Conservation (phyloP, 2,329 filamentous ascomycete genomes). For the Fonsecaea pedrosoi region DNA sequence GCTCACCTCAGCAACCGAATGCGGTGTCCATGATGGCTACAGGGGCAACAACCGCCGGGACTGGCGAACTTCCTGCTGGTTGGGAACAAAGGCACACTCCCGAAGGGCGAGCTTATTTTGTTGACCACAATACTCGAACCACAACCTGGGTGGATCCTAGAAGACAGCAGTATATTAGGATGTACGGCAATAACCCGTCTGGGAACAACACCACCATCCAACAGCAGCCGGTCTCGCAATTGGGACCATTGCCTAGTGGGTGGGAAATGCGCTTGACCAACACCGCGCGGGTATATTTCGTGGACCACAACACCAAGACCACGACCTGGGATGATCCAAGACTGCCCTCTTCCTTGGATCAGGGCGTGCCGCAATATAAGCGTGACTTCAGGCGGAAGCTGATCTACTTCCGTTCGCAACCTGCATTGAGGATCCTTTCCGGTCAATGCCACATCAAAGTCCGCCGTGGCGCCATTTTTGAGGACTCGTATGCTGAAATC, state of each 20-base stretch:
- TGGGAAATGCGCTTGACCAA: conserved; percentile 99
- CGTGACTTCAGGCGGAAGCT: conserved; percentile 97
- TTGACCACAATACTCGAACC: conserved; percentile 96
- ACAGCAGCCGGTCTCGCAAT: conserved; percentile 95
- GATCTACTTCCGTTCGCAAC: conserved; percentile 99
- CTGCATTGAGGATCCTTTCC: conserved; percentile 90
- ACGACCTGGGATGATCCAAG: conserved; percentile 99
- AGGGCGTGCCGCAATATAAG: conserved; percentile 99
- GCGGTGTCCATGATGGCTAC: conserved; percentile 88
- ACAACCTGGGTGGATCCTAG: conserved; percentile 98
- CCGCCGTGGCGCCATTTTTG: conserved; percentile 93
- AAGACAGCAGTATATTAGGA: conserved; percentile 95
- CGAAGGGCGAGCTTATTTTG: conserved; percentile 93
- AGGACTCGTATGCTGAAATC: conserved; percentile 98
- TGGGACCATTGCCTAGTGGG: conserved; percentile 91
- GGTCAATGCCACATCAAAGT: conserved; percentile 99
- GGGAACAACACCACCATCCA: conserved; percentile 82
- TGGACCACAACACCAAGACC: conserved; percentile 99
- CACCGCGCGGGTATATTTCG: conserved; percentile 96
- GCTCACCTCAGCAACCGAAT: conserved; percentile 53
- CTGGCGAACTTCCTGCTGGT: conserved; percentile 89
- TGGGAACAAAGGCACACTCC: conserved; percentile 98
- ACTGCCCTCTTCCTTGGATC: conserved; percentile 91
- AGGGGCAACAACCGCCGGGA: conserved; percentile 87
- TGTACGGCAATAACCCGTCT: conserved; percentile 83